Conservation (phyloP, 768 basidiomycete species). For the Gautieria morchelliformis region DNA sequence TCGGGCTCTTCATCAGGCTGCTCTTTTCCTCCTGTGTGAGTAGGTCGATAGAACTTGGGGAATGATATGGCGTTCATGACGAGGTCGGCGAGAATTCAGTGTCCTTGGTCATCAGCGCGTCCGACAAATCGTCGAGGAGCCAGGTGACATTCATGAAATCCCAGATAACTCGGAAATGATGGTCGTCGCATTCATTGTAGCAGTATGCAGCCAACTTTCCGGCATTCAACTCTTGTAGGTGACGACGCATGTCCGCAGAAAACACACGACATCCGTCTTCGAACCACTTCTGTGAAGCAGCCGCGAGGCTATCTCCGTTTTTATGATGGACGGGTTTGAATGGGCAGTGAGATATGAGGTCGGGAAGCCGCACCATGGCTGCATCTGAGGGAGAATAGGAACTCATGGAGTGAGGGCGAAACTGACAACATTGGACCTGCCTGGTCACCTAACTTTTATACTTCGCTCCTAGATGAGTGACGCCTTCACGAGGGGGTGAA, state of each 20-base stretch:
- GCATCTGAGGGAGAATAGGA: background rate
- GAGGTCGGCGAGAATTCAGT: slow-evolving; percentile 15
- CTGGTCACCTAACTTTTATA: too few species aligned
- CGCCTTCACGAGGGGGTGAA: too few species aligned
- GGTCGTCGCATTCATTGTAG: slow-evolving; percentile 44
- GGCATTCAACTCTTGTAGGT: slow-evolving; percentile 48
- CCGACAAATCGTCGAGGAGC: slow-evolving; percentile 33
- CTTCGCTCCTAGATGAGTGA: too few species aligned
- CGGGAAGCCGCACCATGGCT: slow-evolving; percentile 31
- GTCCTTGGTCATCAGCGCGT: slow-evolving; percentile 16
- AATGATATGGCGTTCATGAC: slow-evolving; percentile 21
- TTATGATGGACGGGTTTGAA: slow-evolving; percentile 29
- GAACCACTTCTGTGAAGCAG: slow-evolving; percentile 41
- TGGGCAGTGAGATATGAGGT: slow-evolving; percentile 42
- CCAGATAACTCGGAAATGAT: slow-evolving; percentile 52
- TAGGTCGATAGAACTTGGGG: slow-evolving; percentile 16
- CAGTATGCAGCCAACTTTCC: slow-evolving; percentile 59
- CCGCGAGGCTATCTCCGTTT: slow-evolving; percentile 37
- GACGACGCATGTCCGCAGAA: slow-evolving; percentile 18
- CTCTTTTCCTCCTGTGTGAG: slow-evolving; percentile 8
- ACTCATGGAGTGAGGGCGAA: background rate
- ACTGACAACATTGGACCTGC: too few species aligned
- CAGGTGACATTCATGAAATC: slow-evolving; percentile 53
- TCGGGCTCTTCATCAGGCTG: slow-evolving; percentile 22
- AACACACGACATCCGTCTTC: slow-evolving; percentile 36